Evolutionary conservation across 2,329 filamentous ascomycete genomes (phyloP), one percentile per base, ranked within the genome.

Genomic region (Zymoseptoria brevis): DNA sequence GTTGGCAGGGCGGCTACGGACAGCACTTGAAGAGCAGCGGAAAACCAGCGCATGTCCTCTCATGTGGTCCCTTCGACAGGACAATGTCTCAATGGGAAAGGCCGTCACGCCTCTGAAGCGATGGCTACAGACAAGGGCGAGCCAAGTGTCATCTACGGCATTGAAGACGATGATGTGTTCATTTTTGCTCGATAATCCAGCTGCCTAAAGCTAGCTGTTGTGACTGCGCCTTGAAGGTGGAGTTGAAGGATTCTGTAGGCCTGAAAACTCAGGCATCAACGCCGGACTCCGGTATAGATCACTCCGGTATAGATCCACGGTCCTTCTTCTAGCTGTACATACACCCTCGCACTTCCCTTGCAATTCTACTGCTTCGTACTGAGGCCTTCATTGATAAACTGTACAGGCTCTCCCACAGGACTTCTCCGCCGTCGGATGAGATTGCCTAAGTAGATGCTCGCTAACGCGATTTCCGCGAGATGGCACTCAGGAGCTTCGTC

Each of bases 21-120:
- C 24, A 56, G 54, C 45, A 59, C 59, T 22, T 60, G 56, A 21
- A 63, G 56, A 49, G 72, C 57, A 65, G 67, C 54, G 71, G 66
- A 57, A 52, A 62, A 52, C 54, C 55, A 63, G 63, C 64, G 63
- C 64, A 66, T 68, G 53, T 52, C 62, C 56, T 55, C 58, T 58
- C 60, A 50, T 48, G n/a, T 50, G 8, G 50, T 52, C 11, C 45
- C 45, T 13, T 13, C 50, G 26, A 19, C 35, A 52, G 60, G 24
- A 11, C 50, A 50, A 50, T 53, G 22, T 49, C 45, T 54, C 29
- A 26, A 19, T 45, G 35, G 13, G 13, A 45, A 45, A 45, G 13
- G 35, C 35, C 9, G 5, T 45, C 11, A 45, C 11, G 35, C 35
- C 35, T n/a, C 13, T 45, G 35, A 45, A 45, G 35, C 35, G 35